Conservation (phyloP, 768 basidiomycete genomes). For the Jaapia argillacea region DNA sequence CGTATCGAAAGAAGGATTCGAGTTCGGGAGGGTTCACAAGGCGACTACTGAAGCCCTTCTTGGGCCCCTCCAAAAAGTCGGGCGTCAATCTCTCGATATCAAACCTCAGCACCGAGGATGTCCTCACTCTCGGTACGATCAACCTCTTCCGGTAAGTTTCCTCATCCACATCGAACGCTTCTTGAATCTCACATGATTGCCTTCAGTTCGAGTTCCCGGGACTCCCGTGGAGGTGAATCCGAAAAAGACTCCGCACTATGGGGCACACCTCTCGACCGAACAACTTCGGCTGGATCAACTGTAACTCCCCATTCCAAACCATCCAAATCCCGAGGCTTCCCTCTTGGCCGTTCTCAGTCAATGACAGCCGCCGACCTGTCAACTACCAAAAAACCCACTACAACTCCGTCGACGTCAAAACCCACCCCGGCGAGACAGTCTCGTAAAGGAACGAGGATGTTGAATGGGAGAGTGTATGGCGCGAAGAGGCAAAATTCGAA, state of each 20-base stretch:
- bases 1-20: slow-evolving; percentile 15
- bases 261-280: too few species aligned
- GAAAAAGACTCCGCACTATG: too few species aligned
- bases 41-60: slow-evolving; percentile 18
- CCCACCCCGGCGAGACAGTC: too few species aligned
- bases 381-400: slow-evolving; percentile 1
- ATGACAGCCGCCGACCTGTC: slow-evolving; percentile 8
- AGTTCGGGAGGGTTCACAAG: too few species aligned
- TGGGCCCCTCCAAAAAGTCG: slow-evolving; percentile 12
- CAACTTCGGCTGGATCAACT: too few species aligned
- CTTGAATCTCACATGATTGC: too few species aligned
- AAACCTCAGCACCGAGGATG: slow-evolving; percentile 15
- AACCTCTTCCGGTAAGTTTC: slow-evolving; percentile 17
- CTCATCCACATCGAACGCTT: too few species aligned
- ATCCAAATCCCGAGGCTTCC: too few species aligned
- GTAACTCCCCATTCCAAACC: too few species aligned
- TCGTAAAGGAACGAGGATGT: slow-evolving; percentile 59
- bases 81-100: slow-evolving; percentile 18
- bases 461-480: slow-evolving; percentile 85
- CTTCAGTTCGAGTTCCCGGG: too few species aligned
- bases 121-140: slow-evolving; percentile 18
- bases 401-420: slow-evolving; percentile 1
- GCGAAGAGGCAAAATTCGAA: slow-evolving; percentile 17
- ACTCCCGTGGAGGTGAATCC: too few species aligned
- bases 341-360: slow-evolving; percentile 12